A percentile compares a stretch with the other conserved stretches of the same genome.
These are phyloP conservation scores for Cryptococcus wingfieldii DNA, from an alignment of 1,284 basidiomycete genomes.

Conservation along the genomic window DNA sequence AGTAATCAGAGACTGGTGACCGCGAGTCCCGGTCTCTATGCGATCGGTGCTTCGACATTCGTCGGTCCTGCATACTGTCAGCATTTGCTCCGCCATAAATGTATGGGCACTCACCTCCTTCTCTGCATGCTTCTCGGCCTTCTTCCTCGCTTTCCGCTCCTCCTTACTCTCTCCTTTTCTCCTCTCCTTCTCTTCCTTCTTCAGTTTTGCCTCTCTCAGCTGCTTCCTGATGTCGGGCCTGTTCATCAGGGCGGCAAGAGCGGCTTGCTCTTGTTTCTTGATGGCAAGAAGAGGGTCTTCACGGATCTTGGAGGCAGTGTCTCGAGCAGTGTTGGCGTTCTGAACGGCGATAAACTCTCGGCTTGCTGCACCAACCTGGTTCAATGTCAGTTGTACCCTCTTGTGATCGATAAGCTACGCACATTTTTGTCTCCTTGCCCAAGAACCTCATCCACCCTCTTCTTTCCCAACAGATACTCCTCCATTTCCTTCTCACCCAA, in stretches of 20 bases:
- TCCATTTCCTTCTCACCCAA: constrained; percentile 75
- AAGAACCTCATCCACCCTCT: constrained; percentile 92
- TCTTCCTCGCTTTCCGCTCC: constrained; percentile 58
- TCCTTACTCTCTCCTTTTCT: constrained; percentile 50
- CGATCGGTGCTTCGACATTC: constrained; percentile 17
- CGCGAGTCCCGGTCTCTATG: constrained; percentile 16
- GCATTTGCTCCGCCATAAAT: not conserved
- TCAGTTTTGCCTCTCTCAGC: constrained; percentile 68
- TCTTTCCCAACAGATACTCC: constrained; percentile 97
- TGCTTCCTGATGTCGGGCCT: constrained; percentile 84
- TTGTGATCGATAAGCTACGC: constrained; percentile 23
- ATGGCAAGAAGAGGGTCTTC: constrained; percentile 95
- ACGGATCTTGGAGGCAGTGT: constrained; percentile 86
- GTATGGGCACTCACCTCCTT: not conserved
- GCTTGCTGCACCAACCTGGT: constrained; percentile 71
- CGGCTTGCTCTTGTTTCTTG: constrained; percentile 94
- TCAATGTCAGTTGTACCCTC: not conserved
- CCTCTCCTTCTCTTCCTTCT: constrained; percentile 62
- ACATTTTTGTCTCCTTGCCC: constrained; percentile 81
- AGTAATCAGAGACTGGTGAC: constrained; percentile 27
- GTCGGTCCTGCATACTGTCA: constrained; percentile 34
- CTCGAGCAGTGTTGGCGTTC: constrained; percentile 84
- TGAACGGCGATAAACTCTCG: constrained; percentile 88
- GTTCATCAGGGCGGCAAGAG: constrained; percentile 80
- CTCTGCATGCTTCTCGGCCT: constrained; percentile 55